Percentiles rank a stretch among this genome's conserved stretches.
phyloP scores from a whole-genome alignment of 179 eudicot species.

The Sideroxylon spinosum region DNA sequence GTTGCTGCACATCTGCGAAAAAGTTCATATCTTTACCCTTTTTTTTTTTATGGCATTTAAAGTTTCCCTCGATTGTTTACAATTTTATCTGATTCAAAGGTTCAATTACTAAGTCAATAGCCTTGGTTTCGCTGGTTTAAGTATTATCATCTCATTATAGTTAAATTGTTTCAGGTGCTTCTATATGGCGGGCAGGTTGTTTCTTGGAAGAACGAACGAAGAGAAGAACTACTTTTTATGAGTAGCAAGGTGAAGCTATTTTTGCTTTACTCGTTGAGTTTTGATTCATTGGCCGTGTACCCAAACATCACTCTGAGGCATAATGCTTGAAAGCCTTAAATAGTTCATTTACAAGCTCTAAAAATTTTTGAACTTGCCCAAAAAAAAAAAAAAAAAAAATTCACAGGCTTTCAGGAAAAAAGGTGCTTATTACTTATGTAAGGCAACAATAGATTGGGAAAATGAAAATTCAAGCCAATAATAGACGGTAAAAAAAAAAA shows the following conservation, averaged over 20 bases:
- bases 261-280: neutral
- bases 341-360: no score
- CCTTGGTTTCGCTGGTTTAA: neutral
- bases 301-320: no score
- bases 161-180: conserved; percentile 41
- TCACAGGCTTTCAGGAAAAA: no score
- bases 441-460: neutral
- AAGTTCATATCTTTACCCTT: neutral
- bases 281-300: no score
- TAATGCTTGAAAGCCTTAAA: no score
- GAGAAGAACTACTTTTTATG: conserved; percentile 69
- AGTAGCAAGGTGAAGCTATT: conserved; percentile 57
- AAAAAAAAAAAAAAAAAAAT: no score
- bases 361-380: no score
- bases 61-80: neutral
- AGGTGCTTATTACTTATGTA: neutral
- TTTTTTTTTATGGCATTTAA: neutral
- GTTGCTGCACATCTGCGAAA: neutral
- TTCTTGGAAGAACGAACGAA: conserved; percentile 71
- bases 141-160: neutral
- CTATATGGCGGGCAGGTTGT: conserved; percentile 72
- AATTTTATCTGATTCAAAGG: neutral
- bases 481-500: neutral
- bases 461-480: neutral
- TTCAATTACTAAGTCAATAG: neutral